Base-by-base conservation (phyloP, 208 protist genomes). In the Acanthamoeba royreba region DNA sequence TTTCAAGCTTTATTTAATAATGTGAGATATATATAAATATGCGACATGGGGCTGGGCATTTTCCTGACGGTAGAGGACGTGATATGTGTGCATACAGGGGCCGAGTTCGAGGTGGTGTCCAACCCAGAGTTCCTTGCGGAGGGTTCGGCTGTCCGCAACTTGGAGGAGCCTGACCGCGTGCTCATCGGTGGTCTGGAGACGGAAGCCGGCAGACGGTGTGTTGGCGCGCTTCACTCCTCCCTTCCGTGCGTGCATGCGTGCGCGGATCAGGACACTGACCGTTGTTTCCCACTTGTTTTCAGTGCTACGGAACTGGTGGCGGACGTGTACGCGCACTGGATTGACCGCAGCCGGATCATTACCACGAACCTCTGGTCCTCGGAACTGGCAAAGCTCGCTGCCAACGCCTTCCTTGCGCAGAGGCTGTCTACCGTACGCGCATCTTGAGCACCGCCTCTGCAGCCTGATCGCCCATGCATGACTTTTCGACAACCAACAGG, bases 101-200 rank as follows among this genome's bases (percentile, higher is more conserved):
- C 96, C n/a, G 58, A 90, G n/a, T 99, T 98, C 95, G 91, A 98
- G 63, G 97, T 99, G 47, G 94, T 99, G 13, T 99, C 98, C 89
- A 99, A 99, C 97, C 99, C 99, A 7, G 98, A 99, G 96, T 99
- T 99, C 95, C 96, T 99, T 0, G 98, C 99, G 15, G 99, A 99
- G 96, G 99, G 98, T 79, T 98, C 97, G 22, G 98, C 98, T 81
- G 98, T 99, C 43, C 53, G 77, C 25, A 98, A 99, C 94, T 96
- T 99, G 11, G 42, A 96, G 22, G 86, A 97, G 19, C 99, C 99
- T 13, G 98, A 99, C 94, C 96, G 99, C 85, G 98, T 99, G 11
- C 97, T 99, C 11, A 99, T 99, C 66, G 99, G 99, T 61, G 98
- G 98, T 47, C 89, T 96, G 2, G 74, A 96, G 46, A 94, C 97